These are phyloP conservation scores for Mycena olivaceomarginata DNA, from an alignment of 768 basidiomycete species.

Conservation along the genomic window DNA sequence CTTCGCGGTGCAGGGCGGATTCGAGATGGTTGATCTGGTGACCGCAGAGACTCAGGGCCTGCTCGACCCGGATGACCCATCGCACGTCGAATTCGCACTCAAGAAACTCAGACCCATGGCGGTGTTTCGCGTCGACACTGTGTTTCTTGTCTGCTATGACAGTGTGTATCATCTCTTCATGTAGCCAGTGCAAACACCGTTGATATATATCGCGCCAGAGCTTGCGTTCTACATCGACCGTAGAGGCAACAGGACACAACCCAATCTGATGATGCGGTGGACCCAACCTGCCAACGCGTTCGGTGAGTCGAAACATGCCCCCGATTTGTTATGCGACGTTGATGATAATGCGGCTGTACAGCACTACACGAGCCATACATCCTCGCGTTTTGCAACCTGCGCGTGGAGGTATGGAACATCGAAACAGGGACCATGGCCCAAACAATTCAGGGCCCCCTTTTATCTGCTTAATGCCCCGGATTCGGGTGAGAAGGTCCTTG, in stretches of 20 bases:
- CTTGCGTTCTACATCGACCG: conserved; percentile 90
- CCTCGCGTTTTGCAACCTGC: conserved; percentile 84
- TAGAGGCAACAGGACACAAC: conserved; percentile 80
- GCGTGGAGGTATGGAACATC: conserved; percentile 86
- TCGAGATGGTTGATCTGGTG: conserved; percentile 71
- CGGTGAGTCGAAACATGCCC: conserved; percentile 65
- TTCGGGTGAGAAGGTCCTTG: conserved; percentile 14
- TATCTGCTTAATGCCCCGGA: conserved; percentile 38
- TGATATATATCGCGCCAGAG: conserved; percentile 62
- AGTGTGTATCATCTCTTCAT: conserved; percentile 62
- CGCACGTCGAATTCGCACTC: conserved; percentile 66
- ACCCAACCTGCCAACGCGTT: conserved; percentile 82
- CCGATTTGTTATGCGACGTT: no score
- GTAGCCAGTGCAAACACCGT: neutral
- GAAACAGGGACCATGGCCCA: conserved; percentile 82
- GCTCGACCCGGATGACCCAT: conserved; percentile 80
- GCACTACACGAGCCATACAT: conserved; percentile 88
- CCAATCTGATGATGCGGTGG: conserved; percentile 85
- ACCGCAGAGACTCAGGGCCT: conserved; percentile 86
- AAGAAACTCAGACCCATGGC: conserved; percentile 78
- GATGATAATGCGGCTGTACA: conserved; percentile 47
- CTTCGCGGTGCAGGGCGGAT: conserved; percentile 16
- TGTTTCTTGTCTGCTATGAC: conserved; percentile 88
- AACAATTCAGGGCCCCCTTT: conserved; percentile 72
- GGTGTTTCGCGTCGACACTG: conserved; percentile 84